Base-by-base conservation (phyloP, 805 yeast species). In the Kluyveromyces siamensis region DNA sequence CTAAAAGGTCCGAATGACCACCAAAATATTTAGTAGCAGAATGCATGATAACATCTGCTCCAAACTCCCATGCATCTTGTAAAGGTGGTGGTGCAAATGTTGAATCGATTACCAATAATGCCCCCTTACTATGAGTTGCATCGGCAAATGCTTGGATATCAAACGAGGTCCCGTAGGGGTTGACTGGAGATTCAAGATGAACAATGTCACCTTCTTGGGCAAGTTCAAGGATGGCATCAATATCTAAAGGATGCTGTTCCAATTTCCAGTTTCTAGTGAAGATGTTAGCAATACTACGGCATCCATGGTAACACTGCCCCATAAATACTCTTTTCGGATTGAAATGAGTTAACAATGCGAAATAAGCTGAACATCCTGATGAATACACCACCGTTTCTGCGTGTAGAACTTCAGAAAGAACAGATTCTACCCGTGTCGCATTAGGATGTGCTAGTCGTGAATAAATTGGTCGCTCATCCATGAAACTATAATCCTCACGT, bases 31-130 rank as follows among this genome's bases (percentile, higher is more conserved):
- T 90, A 0, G 96, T 90, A 1, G 89, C 96, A 1, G 96, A 87
- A 65, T 90, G 96, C 77, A 91, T 71, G n/a, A 91, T 81, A 55
- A 88, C 68, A 65, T 91, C 97, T 30, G 84, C 96, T 44, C 91
- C 96, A 58, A 78, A 83, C 38, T 74, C 73, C 68, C 88, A 87
- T 6, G 95, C 91, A 52, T 87, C 78, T 57, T 80, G 84, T 49
- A 89, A 68, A 16, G 96, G 96, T 13, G 95, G 95, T 18, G 97
- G 96, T 9, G 96, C 97, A 67, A 91, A 87, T 0, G 97, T 91
- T 6, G 96, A 76, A 66, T 90, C 98, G 14, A 87, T 81, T 25
- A 80, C 59, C 13, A 90, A 67, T 21, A 71, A 57, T 0, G 95
- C 96, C 17, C 96, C 96, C 48, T 79, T 77, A 1, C 73, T 69